Conservation (phyloP, 805 yeast genomes). For the Scheffersomyces amazonensis region DNA sequence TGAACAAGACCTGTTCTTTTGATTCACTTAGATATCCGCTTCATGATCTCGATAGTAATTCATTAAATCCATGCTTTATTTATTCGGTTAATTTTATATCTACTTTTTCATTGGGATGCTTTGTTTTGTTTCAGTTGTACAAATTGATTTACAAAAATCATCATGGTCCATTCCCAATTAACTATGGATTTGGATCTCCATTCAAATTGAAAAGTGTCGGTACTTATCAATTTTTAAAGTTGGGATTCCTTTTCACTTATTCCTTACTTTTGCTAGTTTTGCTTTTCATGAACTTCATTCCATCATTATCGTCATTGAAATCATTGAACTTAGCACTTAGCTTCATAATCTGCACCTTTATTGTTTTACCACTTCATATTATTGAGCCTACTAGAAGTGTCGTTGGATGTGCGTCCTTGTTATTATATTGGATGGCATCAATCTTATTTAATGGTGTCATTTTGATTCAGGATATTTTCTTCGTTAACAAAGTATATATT, state of each 20-base stretch:
- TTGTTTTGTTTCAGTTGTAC: slow-evolving; percentile 8
- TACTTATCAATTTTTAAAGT: slow-evolving; percentile 9
- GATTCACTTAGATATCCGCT: not conserved
- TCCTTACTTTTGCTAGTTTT: slow-evolving; percentile 1
- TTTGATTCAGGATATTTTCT: slow-evolving; percentile 10
- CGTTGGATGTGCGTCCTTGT: slow-evolving; percentile 33
- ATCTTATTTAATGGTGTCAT: slow-evolving; percentile 1
- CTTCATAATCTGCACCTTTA: not conserved
- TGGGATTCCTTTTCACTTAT: slow-evolving; percentile 12
- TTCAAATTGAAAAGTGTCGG: slow-evolving; percentile 10
- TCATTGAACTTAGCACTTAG: not conserved
- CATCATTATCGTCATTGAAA: not conserved
- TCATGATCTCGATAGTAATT: slow-evolving; percentile 9
- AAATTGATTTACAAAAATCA: slow-evolving; percentile 8
- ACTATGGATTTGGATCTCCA: slow-evolving; percentile 3
- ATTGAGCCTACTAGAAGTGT: slow-evolving; percentile 2
- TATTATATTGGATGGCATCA: slow-evolving; percentile 33
- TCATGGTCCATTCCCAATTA: slow-evolving; percentile 4
- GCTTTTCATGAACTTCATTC: not conserved
- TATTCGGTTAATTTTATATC: slow-evolving; percentile 3
- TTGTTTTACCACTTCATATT: not conserved
- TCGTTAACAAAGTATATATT: slow-evolving; percentile 12
- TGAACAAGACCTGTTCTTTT: not conserved
- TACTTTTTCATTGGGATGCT: slow-evolving; percentile 3
- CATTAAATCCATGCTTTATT: slow-evolving; percentile 26